These are phyloP conservation scores for Pelargonium fulgidum DNA, from an alignment of 441 rosid species.

Conservation along the genomic window DNA sequence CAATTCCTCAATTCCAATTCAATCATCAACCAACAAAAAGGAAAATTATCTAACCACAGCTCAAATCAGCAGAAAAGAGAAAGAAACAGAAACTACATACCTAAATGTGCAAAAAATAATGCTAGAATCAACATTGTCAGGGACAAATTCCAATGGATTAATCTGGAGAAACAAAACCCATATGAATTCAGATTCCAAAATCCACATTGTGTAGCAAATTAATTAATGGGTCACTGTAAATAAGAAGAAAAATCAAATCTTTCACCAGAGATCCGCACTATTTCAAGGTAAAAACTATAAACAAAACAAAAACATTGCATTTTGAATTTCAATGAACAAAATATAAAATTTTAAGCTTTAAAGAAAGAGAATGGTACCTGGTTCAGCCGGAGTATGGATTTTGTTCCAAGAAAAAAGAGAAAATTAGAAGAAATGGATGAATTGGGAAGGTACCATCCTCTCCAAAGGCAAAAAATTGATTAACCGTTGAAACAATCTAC, in stretches of 20 bases:
- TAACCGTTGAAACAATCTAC: neutral
- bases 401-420: neutral
- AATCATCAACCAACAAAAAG: neutral
- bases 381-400: neutral
- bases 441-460: neutral
- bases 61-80: neutral
- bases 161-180: neutral
- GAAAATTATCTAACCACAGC: neutral
- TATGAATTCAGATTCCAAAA: neutral
- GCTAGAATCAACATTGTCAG: neutral
- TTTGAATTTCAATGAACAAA: too few species aligned
- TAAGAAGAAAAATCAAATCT: neutral
- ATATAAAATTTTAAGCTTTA: too few species aligned
- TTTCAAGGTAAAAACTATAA: too few species aligned
- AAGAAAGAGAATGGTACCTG: neutral
- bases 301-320: too few species aligned
- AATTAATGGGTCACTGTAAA: neutral
- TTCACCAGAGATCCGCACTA: neutral
- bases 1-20: neutral
- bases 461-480: neutral
- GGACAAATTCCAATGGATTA: neutral
- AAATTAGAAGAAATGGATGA: neutral
- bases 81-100: neutral
- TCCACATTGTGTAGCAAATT: neutral
- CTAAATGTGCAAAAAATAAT: too few species aligned